phyloP scores from a whole-genome alignment of 2,329 filamentous ascomycete species.

The Zarea fungicola region DNA sequence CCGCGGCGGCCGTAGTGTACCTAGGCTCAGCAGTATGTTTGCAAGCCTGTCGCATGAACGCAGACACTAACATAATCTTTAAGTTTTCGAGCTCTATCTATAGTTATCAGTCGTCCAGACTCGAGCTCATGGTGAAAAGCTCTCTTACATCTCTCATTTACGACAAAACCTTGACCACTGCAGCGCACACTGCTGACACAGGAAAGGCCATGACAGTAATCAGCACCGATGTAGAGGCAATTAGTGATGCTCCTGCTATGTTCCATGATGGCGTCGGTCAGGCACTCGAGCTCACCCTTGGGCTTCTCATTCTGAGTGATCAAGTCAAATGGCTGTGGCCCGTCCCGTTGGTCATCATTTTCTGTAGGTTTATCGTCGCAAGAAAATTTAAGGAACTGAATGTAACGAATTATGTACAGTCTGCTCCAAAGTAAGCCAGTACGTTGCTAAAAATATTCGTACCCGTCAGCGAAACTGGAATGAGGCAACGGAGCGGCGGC shows the following conservation, averaged over 20 bases:
- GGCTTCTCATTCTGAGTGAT: conserved; percentile 30
- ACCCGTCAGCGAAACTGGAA: conserved; percentile 35
- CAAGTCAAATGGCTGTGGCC: conserved; percentile 39
- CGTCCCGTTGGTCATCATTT: conserved; percentile 35
- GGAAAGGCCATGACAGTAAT: conserved; percentile 33
- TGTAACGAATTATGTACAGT: conserved; percentile 22
- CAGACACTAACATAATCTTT: neutral
- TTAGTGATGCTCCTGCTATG: conserved; percentile 29
- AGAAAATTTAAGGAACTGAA: neutral
- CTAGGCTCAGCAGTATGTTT: conserved; percentile 26
- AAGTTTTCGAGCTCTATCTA: conserved; percentile 30
- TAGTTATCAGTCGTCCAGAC: conserved; percentile 25
- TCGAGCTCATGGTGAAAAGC: conserved; percentile 29
- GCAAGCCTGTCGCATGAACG: neutral
- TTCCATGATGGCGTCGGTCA: conserved; percentile 39
- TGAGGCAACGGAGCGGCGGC: conserved; percentile 33
- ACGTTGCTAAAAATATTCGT: conserved; percentile 32
- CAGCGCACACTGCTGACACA: conserved; percentile 21
- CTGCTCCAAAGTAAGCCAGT: conserved; percentile 36
- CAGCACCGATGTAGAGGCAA: conserved; percentile 35
- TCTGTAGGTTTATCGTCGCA: conserved; percentile 31
- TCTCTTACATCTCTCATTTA: conserved; percentile 33
- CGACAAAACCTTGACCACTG: conserved; percentile 23
- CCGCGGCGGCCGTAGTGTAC: conserved; percentile 30
- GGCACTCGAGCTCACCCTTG: conserved; percentile 35